Conservation (phyloP, 2,329 filamentous ascomycete species). For the Trichoderma asperellum region DNA sequence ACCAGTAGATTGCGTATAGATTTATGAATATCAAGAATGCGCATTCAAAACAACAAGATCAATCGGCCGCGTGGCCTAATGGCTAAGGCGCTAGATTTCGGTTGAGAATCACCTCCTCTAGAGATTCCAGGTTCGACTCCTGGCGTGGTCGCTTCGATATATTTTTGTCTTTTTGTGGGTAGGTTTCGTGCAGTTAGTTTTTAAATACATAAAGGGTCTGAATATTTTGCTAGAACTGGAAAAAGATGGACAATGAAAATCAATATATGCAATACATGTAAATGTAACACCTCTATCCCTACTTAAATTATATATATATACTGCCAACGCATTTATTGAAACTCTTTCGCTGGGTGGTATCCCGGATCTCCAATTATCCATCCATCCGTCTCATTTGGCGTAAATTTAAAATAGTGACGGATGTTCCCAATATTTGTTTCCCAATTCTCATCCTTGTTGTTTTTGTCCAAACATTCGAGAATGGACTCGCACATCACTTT, state of each 20-base stretch:
- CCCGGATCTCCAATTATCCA: conserved; percentile 6
- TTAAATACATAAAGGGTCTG: not conserved
- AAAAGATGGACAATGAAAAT: too few relatives aligned
- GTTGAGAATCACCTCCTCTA: conserved; percentile 36
- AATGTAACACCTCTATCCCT: too few relatives aligned
- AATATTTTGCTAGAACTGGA: too few relatives aligned
- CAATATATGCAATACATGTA: not conserved
- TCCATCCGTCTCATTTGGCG: not conserved
- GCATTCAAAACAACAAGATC: not conserved
- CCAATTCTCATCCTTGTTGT: conserved; percentile 1
- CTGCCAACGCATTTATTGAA: too few relatives aligned
- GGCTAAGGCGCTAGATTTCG: conserved; percentile 46
- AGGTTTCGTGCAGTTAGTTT: not conserved
- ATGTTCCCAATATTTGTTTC: conserved; percentile 1
- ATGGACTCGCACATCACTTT: conserved; percentile 24
- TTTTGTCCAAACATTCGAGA: conserved; percentile 6
- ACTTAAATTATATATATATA: too few relatives aligned
- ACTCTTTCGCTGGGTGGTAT: not conserved
- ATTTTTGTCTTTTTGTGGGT: not conserved
- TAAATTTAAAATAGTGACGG: conserved; percentile 11
- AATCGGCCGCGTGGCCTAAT: conserved; percentile 43
- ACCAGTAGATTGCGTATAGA: fast-evolving
- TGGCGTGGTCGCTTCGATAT: conserved; percentile 39
- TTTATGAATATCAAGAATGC: not conserved
- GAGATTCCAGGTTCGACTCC: conserved; percentile 46